Base-by-base conservation (phyloP, 257 asterid species). In the Solanum chmielewskii region DNA sequence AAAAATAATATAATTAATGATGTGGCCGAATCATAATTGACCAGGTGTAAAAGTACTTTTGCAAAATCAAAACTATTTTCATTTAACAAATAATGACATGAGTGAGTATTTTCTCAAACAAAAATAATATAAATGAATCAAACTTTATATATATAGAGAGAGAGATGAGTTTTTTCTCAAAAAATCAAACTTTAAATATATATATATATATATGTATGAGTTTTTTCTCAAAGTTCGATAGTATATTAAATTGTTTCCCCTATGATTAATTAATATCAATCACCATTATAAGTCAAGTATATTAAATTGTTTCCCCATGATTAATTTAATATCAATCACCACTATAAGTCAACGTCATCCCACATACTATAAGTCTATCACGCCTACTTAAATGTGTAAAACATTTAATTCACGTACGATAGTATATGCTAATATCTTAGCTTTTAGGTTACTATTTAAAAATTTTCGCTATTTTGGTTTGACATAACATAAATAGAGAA, bases 51-150 rank as follows among this genome's bases (percentile, higher is more conserved):
- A 56, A 56, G 18, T 18, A 2, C 0, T 56, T 56, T 56, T 56
- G 5, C n/a, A 18, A 56, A 56, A 56, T 0, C 1, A 0, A 18
- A 56, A 2, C 8, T 56, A 0, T 56, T 56, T 56, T 18, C 11
- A 56, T 2, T 18, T 56, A 56, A 18, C 64, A 56, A 56, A 56
- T 56, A 56, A 56, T 52, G 9, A 56, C 25, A 56, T 20, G 0
- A 0, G 8, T 18, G 11, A 3, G 2, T 4, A 1, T 56, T 56
- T 56, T 56, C 11, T 56, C 64, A 56, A 56, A 56, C n/a, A 0
- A 2, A 18, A 56, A 56, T 56, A 0, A 3, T 11, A 56, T 56
- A 56, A 20, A 18, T 56, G 2, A 56, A 0, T 20, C n/a, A 7
- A 7, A 2, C 4, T 56, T 56, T 56, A 18, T 7, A 37, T 37